A percentile compares a stretch with the other conserved stretches of the same genome.
Evolutionary conservation across 805 yeast species (phyloP).

Genomic region (Metschnikowia arizonensis): DNA sequence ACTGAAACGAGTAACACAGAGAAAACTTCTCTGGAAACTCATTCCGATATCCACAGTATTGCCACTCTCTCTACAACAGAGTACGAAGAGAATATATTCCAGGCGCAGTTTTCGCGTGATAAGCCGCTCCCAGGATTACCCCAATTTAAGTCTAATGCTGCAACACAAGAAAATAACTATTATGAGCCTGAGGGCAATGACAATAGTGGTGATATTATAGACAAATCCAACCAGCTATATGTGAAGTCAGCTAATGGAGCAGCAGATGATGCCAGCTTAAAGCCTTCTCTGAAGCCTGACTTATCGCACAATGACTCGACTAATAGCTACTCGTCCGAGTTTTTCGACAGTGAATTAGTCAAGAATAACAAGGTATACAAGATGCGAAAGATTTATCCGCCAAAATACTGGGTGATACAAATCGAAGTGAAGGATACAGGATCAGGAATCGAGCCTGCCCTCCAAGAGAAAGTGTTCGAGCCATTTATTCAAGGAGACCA

Average conservation of each 20-base stretch:
- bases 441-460: slow-evolving; percentile 82
- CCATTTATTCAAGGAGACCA: slow-evolving; percentile 98
- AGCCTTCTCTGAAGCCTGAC: slow-evolving; percentile 1
- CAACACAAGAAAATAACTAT: not conserved
- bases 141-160: not conserved
- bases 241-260: not conserved
- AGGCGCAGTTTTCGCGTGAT: slow-evolving; percentile 30
- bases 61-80: slow-evolving; percentile 36
- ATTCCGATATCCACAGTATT: slow-evolving; percentile 20
- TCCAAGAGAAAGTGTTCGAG: slow-evolving; percentile 84
- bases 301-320: slow-evolving; percentile 1
- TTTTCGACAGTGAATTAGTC: slow-evolving; percentile 27
- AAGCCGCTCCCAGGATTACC: slow-evolving; percentile 17
- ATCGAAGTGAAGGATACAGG: slow-evolving; percentile 87
- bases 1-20: not conserved
- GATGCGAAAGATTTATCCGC: slow-evolving; percentile 32
- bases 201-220: not conserved
- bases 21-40: not conserved
- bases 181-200: not conserved
- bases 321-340: not conserved
- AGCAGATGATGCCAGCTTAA: not conserved
- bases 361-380: slow-evolving; percentile 34
- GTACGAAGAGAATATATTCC: slow-evolving; percentile 35
- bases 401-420: slow-evolving; percentile 54
- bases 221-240: not conserved